These are phyloP conservation scores for Elymus sibiricus DNA, from an alignment of 176 grass and related monocot species.

Conservation along the genomic window DNA sequence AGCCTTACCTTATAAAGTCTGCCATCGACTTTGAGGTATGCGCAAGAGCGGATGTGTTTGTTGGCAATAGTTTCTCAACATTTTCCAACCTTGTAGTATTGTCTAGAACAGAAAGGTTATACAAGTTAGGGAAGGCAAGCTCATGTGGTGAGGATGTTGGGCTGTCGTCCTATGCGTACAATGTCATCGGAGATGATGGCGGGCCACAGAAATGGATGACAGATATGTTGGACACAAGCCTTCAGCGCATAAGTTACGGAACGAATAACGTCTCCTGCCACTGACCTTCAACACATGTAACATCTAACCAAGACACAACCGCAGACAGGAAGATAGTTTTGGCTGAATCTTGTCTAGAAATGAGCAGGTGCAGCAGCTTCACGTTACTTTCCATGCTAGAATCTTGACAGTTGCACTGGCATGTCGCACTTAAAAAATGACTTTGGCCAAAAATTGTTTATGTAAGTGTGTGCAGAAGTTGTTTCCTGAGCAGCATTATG, in stretches of 20 bases:
- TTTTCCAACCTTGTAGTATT: conserved; percentile 88
- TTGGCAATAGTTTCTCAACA: conserved; percentile 98
- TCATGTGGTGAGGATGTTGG: conserved; percentile 50
- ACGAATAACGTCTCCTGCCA: conserved; percentile 84
- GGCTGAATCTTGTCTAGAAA: conserved; percentile 25
- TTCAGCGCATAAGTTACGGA: conserved; percentile 76
- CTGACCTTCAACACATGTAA: conserved; percentile 28
- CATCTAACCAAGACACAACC: conserved; percentile 29
- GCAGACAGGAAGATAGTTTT: neutral
- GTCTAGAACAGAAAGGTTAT: conserved; percentile 71
- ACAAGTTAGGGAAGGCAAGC: conserved; percentile 60
- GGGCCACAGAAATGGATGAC: conserved; percentile 82
- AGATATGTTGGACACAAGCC: conserved; percentile 70
- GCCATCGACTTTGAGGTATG: conserved; percentile 99
- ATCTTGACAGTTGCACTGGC: neutral
- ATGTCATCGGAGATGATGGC: conserved; percentile 54
- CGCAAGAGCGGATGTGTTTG: conserved; percentile 71
- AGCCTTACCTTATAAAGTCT: conserved; percentile 95
- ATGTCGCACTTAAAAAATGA: neutral
- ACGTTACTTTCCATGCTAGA: conserved; percentile 1
- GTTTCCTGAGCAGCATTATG: conserved; percentile 13
- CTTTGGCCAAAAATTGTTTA: conserved; percentile 19
- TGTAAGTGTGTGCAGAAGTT: conserved; percentile 6
- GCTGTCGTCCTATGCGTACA: conserved; percentile 82
- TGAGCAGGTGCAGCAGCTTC: neutral